phyloP scores from a whole-genome alignment of 768 basidiomycete species.

The Sporobolomyces roseus region DNA sequence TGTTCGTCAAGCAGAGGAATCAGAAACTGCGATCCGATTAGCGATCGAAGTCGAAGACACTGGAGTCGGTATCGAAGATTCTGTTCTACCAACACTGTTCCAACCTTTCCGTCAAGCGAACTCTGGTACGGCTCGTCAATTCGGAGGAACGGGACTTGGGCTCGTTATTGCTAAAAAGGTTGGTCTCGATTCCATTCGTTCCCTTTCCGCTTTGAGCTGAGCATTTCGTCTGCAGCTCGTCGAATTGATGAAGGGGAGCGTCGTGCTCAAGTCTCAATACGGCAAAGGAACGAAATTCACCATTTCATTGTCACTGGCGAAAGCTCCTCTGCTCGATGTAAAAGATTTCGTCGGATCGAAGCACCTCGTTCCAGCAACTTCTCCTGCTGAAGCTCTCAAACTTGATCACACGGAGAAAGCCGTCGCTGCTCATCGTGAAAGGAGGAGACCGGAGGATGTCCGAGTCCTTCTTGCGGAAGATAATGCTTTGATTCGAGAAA shows the following conservation, averaged over 20 bases:
- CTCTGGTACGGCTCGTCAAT: slow-evolving; percentile 24
- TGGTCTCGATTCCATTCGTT: neutral
- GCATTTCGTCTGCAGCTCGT: too few species aligned
- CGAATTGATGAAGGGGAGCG: slow-evolving; percentile 38
- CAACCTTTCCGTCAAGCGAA: slow-evolving; percentile 39
- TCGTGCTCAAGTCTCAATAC: slow-evolving; percentile 3
- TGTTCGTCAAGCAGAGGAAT: slow-evolving; percentile 27
- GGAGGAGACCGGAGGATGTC: slow-evolving; percentile 5
- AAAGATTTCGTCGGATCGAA: neutral
- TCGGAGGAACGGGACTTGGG: slow-evolving; percentile 39
- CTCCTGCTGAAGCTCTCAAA: neutral
- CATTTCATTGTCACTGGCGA: slow-evolving; percentile 24
- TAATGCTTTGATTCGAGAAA: slow-evolving; percentile 29
- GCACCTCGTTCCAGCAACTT: neutral
- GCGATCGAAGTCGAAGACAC: slow-evolving; percentile 36
- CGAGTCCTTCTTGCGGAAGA: slow-evolving; percentile 32
- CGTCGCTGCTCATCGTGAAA: neutral
- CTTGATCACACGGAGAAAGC: neutral
- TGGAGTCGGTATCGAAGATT: slow-evolving; percentile 37
- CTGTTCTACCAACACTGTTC: slow-evolving; percentile 39
- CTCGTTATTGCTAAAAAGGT: slow-evolving; percentile 35
- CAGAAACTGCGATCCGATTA: slow-evolving; percentile 4
- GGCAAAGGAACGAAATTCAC: slow-evolving; percentile 32
- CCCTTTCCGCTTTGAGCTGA: neutral
- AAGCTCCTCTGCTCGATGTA: neutral